Evolutionary conservation across 208 protist genomes (phyloP), one percentile per base, ranked within the genome.

Genomic region (Trichomonas tenax): DNA sequence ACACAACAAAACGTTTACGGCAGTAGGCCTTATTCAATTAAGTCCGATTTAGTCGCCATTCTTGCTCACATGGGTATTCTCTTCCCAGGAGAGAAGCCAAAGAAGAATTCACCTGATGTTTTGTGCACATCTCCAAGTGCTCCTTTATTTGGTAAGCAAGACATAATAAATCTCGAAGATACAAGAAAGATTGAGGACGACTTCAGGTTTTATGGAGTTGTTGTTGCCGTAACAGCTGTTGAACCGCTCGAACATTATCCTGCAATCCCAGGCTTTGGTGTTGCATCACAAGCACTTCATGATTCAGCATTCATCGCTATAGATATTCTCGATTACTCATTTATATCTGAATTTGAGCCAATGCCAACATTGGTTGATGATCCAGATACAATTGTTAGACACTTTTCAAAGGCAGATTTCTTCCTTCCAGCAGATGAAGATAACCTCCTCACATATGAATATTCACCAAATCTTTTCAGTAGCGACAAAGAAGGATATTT

Each of bases 311-410:
- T 40, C 17, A 44, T 89, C 48, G 34, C 82, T n/a, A 48, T 89
- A n/a, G 82, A 89, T 89, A 89, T 89, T 31, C 14, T 89, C 36
- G 34, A 44, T 46, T 89, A 89, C 23, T 40, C 23, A 31, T 89
- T 89, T 31, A 40, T 89, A 17, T 89, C 82, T 89, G 82, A 89
- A 48, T 89, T 89, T 89, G 82, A 89, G 41, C 82, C 82, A 89
- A 46, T 46, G 36, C 82, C 82, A 46, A 48, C 34, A 34, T 89
- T 89, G 48, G 17, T 40, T 21, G 40, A 46, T 89, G 36, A 46
- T 40, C 82, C 82, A 72, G 58, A 72, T n/a, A n/a, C 58, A 72
- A 72, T 72, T 6, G 58, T 72, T 72, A 72, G 58, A 72, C 58
- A 72, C 26, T 72, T 72, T 72, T 72, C 58, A 72, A 72, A 72